Conservation (phyloP, 192 early-diverging fungal genomes). For the Lobosporangium transversale region DNA sequence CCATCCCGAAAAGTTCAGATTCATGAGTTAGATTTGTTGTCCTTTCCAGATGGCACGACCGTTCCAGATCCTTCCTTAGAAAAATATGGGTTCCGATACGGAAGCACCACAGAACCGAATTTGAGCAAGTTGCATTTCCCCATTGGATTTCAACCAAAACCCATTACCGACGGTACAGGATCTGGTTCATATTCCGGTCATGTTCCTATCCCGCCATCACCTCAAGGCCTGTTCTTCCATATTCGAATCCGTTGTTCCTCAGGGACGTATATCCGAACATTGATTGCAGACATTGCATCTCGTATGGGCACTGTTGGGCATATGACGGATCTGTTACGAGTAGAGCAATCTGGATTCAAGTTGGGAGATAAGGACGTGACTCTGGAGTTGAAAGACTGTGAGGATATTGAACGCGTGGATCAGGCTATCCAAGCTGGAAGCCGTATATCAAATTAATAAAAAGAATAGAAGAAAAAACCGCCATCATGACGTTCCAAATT, state of each 20-base stretch:
- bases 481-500: background rate
- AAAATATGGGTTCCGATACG: background rate
- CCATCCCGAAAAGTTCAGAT: constrained; percentile 54
- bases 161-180: background rate
- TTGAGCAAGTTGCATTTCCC: background rate
- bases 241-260: constrained; percentile 70
- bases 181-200: constrained; percentile 4
- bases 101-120: no score
- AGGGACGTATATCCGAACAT: constrained; percentile 78
- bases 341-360: constrained; percentile 64
- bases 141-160: constrained; percentile 11
- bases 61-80: background rate
- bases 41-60: constrained; percentile 25
- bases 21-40: constrained; percentile 47
- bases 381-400: constrained; percentile 49
- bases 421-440: constrained; percentile 34
- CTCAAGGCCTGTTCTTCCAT: constrained; percentile 57
- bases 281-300: constrained; percentile 74
- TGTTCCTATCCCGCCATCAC: constrained; percentile 34
- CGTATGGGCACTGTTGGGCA: constrained; percentile 64
- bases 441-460: background rate
- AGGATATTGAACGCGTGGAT: constrained; percentile 30
- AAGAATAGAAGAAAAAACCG: background rate
- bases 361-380: constrained; percentile 58
- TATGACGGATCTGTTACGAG: constrained; percentile 69